Conservation (phyloP, 352 stramenopile genomes). For the Sclerospora graminicola region DNA sequence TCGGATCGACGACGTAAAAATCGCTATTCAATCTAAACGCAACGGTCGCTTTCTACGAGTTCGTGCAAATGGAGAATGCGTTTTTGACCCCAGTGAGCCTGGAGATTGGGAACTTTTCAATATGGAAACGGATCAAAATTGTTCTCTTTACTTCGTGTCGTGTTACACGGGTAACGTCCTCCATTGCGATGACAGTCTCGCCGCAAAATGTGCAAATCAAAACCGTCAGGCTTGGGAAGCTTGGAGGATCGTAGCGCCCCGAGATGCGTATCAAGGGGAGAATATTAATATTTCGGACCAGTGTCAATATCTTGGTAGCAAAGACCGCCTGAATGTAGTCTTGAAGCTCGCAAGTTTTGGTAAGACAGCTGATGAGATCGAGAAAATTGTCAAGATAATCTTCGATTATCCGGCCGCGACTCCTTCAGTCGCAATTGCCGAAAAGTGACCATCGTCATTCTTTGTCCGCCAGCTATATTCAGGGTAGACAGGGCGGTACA, state of each 20-base stretch:
- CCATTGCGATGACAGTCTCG: constrained; percentile 9
- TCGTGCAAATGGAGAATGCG: constrained; percentile 12
- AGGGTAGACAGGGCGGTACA: too few relatives aligned
- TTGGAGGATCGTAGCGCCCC: constrained; percentile 20
- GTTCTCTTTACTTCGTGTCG: constrained; percentile 23
- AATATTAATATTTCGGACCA: neutral
- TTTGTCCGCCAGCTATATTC: too few relatives aligned
- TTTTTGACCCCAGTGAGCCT: constrained; percentile 21
- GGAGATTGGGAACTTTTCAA: constrained; percentile 22
- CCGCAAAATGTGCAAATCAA: constrained; percentile 16
- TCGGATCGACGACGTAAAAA: constrained; percentile 19
- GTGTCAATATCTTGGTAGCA: constrained; percentile 1
- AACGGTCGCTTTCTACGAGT: constrained; percentile 24
- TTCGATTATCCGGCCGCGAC: constrained; percentile 10
- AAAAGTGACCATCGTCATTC: too few relatives aligned
- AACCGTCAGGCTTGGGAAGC: constrained; percentile 12
- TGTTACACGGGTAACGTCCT: constrained; percentile 19
- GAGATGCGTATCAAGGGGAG: neutral
- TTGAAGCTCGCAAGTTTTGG: constrained; percentile 21
- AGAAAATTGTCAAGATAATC: constrained; percentile 17
- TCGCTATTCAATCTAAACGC: constrained; percentile 18
- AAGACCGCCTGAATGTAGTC: constrained; percentile 11
- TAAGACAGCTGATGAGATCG: constrained; percentile 17
- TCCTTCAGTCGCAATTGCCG: neutral
- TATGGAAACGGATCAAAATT: constrained; percentile 21